phyloP scores from a whole-genome alignment of 805 yeast species.

The Candida berthetii region DNA sequence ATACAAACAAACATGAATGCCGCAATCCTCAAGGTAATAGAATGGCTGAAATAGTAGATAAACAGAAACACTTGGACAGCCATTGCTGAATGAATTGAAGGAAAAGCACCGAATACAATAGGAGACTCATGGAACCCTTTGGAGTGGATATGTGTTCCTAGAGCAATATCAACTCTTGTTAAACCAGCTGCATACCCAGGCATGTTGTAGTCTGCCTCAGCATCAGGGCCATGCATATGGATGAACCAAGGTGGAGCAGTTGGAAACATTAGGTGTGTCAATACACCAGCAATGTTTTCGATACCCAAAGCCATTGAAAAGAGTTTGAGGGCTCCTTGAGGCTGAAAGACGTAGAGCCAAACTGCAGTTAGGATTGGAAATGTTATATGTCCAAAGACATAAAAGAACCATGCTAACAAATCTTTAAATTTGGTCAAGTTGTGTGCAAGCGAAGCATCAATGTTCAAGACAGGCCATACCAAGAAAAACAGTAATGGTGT shows the following conservation, averaged over 20 bases:
- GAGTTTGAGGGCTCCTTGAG: conserved; percentile 53
- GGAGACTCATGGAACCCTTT: conserved; percentile 63
- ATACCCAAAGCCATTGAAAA: conserved; percentile 51
- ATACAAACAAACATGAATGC: conserved; percentile 39
- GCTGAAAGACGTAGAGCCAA: conserved; percentile 60
- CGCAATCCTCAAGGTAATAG: conserved; percentile 19
- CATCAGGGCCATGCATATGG: conserved; percentile 52
- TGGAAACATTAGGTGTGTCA: conserved; percentile 58
- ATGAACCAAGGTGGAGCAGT: conserved; percentile 76
- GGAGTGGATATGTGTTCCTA: conserved; percentile 55
- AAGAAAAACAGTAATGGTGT: conserved; percentile 31
- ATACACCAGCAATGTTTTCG: conserved; percentile 54
- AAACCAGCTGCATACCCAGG: conserved; percentile 70
- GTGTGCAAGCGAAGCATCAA: conserved; percentile 33
- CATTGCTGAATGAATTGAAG: conserved; percentile 61
- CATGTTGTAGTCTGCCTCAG: conserved; percentile 50
- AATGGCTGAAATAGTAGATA: conserved; percentile 34
- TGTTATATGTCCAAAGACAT: conserved; percentile 54
- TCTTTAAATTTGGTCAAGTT: conserved; percentile 42
- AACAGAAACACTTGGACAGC: conserved; percentile 40
- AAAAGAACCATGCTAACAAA: conserved; percentile 53
- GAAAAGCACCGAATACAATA: conserved; percentile 63
- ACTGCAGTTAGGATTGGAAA: conserved; percentile 57
- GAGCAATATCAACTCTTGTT: conserved; percentile 54
- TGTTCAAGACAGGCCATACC: conserved; percentile 46